Evolutionary conservation across 139 green algal species (phyloP).

Genomic region (Chlamydomonas sphaeroides): DNA sequence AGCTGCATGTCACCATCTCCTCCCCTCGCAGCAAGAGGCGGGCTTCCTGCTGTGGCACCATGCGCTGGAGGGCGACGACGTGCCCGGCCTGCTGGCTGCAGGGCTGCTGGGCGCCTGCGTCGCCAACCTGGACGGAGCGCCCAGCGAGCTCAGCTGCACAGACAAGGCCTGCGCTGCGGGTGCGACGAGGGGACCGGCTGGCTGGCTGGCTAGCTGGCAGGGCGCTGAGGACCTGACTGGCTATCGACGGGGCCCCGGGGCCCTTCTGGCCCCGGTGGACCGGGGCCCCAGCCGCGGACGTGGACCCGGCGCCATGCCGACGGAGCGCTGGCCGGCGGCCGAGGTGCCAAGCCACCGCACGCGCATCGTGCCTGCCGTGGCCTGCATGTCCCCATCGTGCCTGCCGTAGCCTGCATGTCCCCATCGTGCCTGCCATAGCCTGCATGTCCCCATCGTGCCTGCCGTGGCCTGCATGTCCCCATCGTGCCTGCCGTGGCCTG

Average conservation of each 20-base stretch:
- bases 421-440: background rate
- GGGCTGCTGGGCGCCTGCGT: background rate
- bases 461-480: no score
- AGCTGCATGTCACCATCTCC: background rate
- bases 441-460: background rate
- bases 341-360: no score
- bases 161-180: slow-evolving; percentile 27
- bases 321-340: no score
- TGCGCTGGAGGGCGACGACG: background rate
- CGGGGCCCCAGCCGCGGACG: no score
- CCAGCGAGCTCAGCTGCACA: background rate
- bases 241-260: no score
- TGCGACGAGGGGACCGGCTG: background rate
- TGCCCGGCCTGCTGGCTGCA: background rate
- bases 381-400: background rate
- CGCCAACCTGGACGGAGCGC: background rate
- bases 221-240: no score
- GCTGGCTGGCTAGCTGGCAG: background rate
- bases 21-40: slow-evolving; percentile 12
- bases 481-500: background rate
- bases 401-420: background rate
- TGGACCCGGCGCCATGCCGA: no score
- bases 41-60: slow-evolving; percentile 32
- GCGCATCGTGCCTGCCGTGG: background rate
- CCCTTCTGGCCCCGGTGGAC: no score